phyloP scores from a whole-genome alignment of 2,329 filamentous ascomycete species.

The Fusarium sp. region DNA sequence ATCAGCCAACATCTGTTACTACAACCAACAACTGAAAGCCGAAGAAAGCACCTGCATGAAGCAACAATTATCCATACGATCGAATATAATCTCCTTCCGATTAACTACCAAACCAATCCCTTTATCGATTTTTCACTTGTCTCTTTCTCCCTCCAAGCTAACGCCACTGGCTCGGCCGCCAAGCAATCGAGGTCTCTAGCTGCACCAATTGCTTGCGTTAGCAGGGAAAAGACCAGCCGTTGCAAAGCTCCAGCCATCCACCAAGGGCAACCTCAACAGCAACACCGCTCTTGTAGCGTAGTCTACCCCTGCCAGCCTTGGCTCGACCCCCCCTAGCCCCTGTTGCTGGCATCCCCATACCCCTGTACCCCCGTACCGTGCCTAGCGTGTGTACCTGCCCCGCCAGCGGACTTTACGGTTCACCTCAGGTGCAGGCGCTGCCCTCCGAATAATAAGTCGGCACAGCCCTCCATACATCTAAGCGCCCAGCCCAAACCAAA shows the following conservation, averaged over 20 bases:
- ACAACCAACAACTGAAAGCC: constrained; percentile 1
- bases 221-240: constrained; percentile 32
- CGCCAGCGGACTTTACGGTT: constrained; percentile 25
- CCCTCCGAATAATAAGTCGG: constrained; percentile 46
- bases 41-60: constrained; percentile 18
- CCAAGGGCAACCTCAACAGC: constrained; percentile 31
- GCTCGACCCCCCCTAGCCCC: constrained; percentile 18
- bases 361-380: constrained; percentile 41
- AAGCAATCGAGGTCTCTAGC: constrained; percentile 32
- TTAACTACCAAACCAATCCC: constrained; percentile 22
- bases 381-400: constrained; percentile 40
- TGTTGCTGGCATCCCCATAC: constrained; percentile 9
- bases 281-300: constrained; percentile 32
- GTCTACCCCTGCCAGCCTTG: constrained; percentile 3
- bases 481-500: constrained; percentile 37
- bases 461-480: constrained; percentile 43
- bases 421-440: constrained; percentile 34
- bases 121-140: constrained; percentile 18
- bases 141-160: constrained; percentile 22
- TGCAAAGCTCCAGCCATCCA: constrained; percentile 22
- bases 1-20: neutral
- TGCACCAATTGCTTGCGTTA: constrained; percentile 43
- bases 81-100: constrained; percentile 16
- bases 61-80: constrained; percentile 10
- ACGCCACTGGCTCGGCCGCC: constrained; percentile 41